Conservation (phyloP, 2,329 filamentous ascomycete species). For the Lomentospora prolificans region DNA sequence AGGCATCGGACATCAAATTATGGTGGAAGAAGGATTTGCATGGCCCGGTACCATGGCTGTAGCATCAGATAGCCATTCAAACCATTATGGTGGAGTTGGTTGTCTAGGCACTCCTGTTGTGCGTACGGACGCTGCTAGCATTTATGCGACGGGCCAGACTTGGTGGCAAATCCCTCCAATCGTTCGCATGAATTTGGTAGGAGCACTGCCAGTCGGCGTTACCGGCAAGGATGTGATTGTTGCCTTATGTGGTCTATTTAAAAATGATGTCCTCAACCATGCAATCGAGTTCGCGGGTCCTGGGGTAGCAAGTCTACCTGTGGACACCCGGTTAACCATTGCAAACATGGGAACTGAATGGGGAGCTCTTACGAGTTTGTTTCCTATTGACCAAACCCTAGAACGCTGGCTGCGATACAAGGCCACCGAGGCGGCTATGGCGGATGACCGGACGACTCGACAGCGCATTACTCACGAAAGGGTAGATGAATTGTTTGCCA, state of each 20-base stretch:
- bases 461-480: slow-evolving; percentile 61
- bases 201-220: slow-evolving; percentile 66
- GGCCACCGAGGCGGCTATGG: slow-evolving; percentile 61
- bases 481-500: slow-evolving; percentile 62
- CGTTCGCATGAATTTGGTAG: slow-evolving; percentile 68
- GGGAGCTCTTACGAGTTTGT: slow-evolving; percentile 68
- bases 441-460: slow-evolving; percentile 31
- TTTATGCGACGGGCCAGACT: slow-evolving; percentile 73
- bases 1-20: slow-evolving; percentile 86
- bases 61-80: slow-evolving; percentile 67
- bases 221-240: slow-evolving; percentile 93
- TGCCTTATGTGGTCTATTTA: slow-evolving; percentile 77
- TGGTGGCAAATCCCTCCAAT: slow-evolving; percentile 89
- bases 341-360: slow-evolving; percentile 77
- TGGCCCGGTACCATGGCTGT: slow-evolving; percentile 83
- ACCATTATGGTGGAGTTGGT: slow-evolving; percentile 75
- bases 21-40: slow-evolving; percentile 63
- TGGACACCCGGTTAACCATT: slow-evolving; percentile 67
- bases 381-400: slow-evolving; percentile 69
- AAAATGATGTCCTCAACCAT: slow-evolving; percentile 85
- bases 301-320: slow-evolving; percentile 57
- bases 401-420: slow-evolving; percentile 66
- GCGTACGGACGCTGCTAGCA: slow-evolving; percentile 74
- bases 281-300: slow-evolving; percentile 79
- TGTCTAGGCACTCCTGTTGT: slow-evolving; percentile 74